Evolutionary conservation across 2,329 filamentous ascomycete species (phyloP).

Genomic region (Verticillium nubilum): DNA sequence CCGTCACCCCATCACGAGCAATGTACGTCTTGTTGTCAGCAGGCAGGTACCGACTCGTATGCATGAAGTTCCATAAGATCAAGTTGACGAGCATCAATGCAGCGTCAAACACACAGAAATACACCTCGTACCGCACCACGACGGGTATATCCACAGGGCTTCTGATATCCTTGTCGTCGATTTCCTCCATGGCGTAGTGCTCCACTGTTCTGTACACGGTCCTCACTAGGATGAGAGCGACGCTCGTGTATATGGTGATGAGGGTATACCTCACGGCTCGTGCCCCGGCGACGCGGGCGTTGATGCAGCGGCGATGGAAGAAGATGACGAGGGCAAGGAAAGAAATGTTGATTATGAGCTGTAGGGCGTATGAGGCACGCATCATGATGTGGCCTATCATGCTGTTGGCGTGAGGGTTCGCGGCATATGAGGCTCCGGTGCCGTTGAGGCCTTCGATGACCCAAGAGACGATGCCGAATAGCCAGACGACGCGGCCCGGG

Average conservation of each 20-base stretch:
- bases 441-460: constrained; percentile 42
- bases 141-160: constrained; percentile 26
- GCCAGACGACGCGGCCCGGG: constrained; percentile 35
- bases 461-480: constrained; percentile 38
- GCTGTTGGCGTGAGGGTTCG: constrained; percentile 24
- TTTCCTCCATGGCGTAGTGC: constrained; percentile 26
- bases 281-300: constrained; percentile 7
- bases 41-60: constrained; percentile 47
- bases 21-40: constrained; percentile 43
- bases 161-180: constrained; percentile 1
- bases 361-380: constrained; percentile 36
- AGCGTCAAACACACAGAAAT: constrained; percentile 54
- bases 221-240: constrained; percentile 38
- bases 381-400: constrained; percentile 29
- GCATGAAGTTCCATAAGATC: constrained; percentile 41
- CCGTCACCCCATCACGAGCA: constrained; percentile 33
- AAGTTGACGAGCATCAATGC: constrained; percentile 46
- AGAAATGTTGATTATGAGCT: constrained; percentile 38
- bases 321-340: constrained; percentile 36
- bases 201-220: constrained; percentile 45
- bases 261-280: constrained; percentile 19
- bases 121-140: constrained; percentile 51
- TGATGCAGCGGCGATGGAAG: constrained; percentile 36
- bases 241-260: constrained; percentile 34
- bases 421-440: constrained; percentile 32